Conservation (phyloP, 2,329 filamentous ascomycete species). For the Pyrenophora tritici-repentis region DNA sequence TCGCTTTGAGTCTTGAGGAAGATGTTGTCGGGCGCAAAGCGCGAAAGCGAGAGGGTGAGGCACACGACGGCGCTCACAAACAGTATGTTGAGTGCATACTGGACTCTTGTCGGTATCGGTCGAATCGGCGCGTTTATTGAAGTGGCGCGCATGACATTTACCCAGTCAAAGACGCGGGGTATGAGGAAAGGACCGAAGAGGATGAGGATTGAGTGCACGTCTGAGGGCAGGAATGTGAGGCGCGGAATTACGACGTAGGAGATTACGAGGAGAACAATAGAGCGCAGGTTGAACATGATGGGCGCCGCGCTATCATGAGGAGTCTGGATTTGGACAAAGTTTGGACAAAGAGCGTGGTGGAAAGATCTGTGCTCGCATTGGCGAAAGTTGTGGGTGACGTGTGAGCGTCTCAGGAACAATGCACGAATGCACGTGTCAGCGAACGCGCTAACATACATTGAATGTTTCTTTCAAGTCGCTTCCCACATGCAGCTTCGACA, state of each 20-base stretch:
- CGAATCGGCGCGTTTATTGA: conserved; percentile 56
- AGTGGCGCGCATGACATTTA: conserved; percentile 59
- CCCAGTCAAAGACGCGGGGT: conserved; percentile 67
- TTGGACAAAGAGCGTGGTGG: conserved; percentile 1
- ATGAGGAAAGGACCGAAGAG: conserved; percentile 73
- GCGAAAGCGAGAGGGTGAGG: conserved; percentile 67
- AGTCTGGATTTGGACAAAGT: no score
- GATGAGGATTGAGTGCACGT: conserved; percentile 48
- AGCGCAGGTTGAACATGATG: conserved; percentile 43
- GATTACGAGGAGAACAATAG: conserved; percentile 37
- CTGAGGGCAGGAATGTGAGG: conserved; percentile 43
- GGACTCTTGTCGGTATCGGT: conserved; percentile 59
- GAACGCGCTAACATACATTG: conserved; percentile 3
- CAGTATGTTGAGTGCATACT: conserved; percentile 66
- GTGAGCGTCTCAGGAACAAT: conserved; percentile 7
- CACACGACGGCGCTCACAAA: conserved; percentile 58
- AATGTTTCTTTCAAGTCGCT: neutral
- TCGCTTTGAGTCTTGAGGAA: conserved; percentile 79
- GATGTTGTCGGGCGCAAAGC: conserved; percentile 77
- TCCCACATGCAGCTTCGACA: neutral
- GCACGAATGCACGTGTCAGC: conserved; percentile 17
- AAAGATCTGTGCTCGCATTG: conserved; percentile 16
- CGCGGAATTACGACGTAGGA: conserved; percentile 46
- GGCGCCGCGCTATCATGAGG: conserved; percentile 14
- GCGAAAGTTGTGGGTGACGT: conserved; percentile 15